Base-by-base conservation (phyloP, 139 green algal species). In the Asterochloris sp. region DNA sequence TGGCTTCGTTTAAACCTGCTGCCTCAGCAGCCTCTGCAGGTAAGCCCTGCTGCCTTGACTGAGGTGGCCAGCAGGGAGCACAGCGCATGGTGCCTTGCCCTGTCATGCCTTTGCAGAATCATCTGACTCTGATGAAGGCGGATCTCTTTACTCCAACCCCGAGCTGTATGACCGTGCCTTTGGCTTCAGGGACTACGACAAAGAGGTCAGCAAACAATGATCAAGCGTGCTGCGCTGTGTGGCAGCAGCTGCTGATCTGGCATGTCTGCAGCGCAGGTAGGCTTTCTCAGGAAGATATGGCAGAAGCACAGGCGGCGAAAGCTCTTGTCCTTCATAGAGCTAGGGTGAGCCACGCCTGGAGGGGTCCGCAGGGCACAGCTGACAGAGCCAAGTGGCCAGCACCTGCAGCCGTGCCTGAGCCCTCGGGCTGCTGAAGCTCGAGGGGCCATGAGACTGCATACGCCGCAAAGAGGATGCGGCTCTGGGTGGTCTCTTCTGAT, bases 121-220 rank as follows among this genome's bases (percentile, higher is more conserved):
- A 10, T 54, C 6, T 54, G 38, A 54, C 38, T 54, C 38, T 54
- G 38, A 54, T 54, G 38, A 54, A 54, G 38, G 38, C 38, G 6
- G 69, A 15, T 76, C 14, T 29, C 21, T 80, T 10, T 80, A 80
- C 60, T 54, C 60, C 76, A 69, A 19, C 24, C 76, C 76, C 71
- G 79, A 78, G 24, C 68, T 76, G 10, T 67, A 69, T 54, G 79
- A 74, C 17, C 77, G 68, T 24, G 74, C 29, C 29, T 78, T 81
- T 24, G 81, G 69, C 23, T 69, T 78, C 62, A 78, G 73, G 19
- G 78, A 78, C 24, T 73, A 74, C 23, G 69, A 73, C 28, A 47
- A 76, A 78, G 80, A 61, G 28, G 67, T 76, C 13, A 2, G 29
- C 19, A 19, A 29, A 24, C 17, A 11, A n/a, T 11, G 17, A 13